Evolutionary conservation across 2,329 filamentous ascomycete genomes (phyloP).

Genomic region (Fusarium bactridioides): DNA sequence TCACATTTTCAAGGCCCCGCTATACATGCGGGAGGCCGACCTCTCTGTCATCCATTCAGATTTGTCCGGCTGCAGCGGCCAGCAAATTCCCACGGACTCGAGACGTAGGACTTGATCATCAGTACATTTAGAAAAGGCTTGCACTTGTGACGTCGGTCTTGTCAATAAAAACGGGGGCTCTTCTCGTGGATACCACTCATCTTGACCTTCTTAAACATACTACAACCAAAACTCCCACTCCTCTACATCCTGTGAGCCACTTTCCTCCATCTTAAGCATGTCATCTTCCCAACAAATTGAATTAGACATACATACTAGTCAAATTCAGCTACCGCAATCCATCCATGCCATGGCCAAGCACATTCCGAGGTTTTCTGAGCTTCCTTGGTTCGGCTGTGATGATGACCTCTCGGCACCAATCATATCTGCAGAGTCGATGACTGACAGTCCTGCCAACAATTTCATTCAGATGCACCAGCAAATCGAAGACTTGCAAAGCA

Average conservation of each 20-base stretch:
- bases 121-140: background rate
- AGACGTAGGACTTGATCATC: too few species aligned
- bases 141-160: background rate
- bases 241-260: background rate
- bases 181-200: background rate
- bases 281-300: background rate
- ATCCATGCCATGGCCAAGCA: background rate
- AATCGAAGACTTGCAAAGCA: background rate
- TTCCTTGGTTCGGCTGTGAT: background rate
- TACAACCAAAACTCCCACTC: background rate
- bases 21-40: background rate
- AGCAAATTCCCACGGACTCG: rapidly evolving
- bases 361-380: too few species aligned
- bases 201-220: too few species aligned
- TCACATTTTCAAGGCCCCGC: background rate
- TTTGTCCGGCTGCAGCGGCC: background rate
- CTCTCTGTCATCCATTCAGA: too few species aligned
- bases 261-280: background rate
- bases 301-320: background rate
- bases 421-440: background rate
- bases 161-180: background rate
- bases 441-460: rapidly evolving
- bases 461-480: background rate
- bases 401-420: background rate
- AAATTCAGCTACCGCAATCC: too few species aligned